Evolutionary conservation across 2,329 filamentous ascomycete genomes (phyloP).

Genomic region (Venturiaceae sp.): DNA sequence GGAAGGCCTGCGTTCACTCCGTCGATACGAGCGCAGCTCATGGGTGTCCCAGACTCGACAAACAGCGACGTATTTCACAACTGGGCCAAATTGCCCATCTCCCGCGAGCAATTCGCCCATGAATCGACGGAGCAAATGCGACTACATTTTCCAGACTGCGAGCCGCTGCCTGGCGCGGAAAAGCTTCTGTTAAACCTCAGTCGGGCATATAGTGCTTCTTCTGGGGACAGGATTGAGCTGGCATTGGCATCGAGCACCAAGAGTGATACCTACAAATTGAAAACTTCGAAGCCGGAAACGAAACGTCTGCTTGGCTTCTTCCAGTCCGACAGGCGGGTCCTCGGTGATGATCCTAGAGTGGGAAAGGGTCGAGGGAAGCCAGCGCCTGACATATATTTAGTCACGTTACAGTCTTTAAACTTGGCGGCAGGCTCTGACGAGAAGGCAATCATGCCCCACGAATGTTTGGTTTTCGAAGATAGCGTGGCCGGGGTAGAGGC

Average conservation of each 20-base stretch:
- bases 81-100: slow-evolving; percentile 81
- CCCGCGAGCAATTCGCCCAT: slow-evolving; percentile 53
- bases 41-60: slow-evolving; percentile 49
- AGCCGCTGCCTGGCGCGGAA: slow-evolving; percentile 69
- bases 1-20: slow-evolving; percentile 62
- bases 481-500: slow-evolving; percentile 4
- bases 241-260: too few species aligned
- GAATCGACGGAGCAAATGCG: slow-evolving; percentile 56
- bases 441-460: neutral
- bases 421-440: neutral
- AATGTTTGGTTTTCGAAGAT: slow-evolving; percentile 7
- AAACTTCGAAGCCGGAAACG: too few species aligned
- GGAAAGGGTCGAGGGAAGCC: neutral
- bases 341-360: neutral
- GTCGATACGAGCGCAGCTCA: slow-evolving; percentile 88
- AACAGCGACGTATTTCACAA: slow-evolving; percentile 53
- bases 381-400: neutral
- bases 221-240: too few species aligned
- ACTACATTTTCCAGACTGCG: slow-evolving; percentile 60
- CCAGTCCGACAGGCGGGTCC: slow-evolving; percentile 37
- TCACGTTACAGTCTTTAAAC: neutral
- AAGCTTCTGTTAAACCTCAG: too few species aligned
- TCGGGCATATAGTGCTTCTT: too few species aligned
- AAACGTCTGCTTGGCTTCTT: slow-evolving; percentile 49
- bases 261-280: too few species aligned